phyloP scores from a whole-genome alignment of 2,329 filamentous ascomycete species.

The Talaromyces sp. region DNA sequence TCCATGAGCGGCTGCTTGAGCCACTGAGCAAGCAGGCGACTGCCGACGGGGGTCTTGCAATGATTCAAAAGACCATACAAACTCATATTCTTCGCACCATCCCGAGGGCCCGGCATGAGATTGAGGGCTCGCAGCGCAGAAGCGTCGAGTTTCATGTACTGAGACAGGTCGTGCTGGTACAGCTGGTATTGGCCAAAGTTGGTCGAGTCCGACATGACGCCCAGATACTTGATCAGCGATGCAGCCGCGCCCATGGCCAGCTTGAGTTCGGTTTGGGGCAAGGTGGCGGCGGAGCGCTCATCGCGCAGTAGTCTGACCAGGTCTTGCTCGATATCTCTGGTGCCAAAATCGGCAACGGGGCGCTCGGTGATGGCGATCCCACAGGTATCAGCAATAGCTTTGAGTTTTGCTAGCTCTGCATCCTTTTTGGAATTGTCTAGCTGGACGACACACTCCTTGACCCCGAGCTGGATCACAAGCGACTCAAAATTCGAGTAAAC shows the following conservation, averaged over 20 bases:
- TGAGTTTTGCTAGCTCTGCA: slow-evolving; percentile 78
- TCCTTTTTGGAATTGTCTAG: slow-evolving; percentile 76
- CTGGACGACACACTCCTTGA: slow-evolving; percentile 88
- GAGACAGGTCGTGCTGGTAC: slow-evolving; percentile 92
- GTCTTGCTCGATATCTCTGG: slow-evolving; percentile 93
- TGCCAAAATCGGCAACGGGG: slow-evolving; percentile 69
- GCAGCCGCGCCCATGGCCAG: slow-evolving; percentile 93
- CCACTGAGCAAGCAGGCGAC: slow-evolving; percentile 87
- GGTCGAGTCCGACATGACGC: slow-evolving; percentile 79
- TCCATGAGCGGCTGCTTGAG: slow-evolving; percentile 96
- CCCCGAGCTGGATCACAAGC: slow-evolving; percentile 89
- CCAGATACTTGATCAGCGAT: slow-evolving; percentile 89
- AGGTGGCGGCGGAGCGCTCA: slow-evolving; percentile 66
- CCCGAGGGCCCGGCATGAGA: slow-evolving; percentile 89
- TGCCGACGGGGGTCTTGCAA: slow-evolving; percentile 94
- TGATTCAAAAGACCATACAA: slow-evolving; percentile 90
- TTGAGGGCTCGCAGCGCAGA: slow-evolving; percentile 91
- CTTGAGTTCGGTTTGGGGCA: slow-evolving; percentile 89
- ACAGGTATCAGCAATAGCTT: slow-evolving; percentile 85
- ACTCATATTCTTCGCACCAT: slow-evolving; percentile 97
- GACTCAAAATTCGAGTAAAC: slow-evolving; percentile 97
- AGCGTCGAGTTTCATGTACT: slow-evolving; percentile 98
- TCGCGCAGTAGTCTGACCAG: slow-evolving; percentile 81
- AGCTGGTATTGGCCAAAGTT: slow-evolving; percentile 97
- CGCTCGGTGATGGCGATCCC: slow-evolving; percentile 85